Percentiles rank a stretch among this genome's conserved stretches.
Evolutionary conservation across 192 early-diverging fungal species (phyloP).

Genomic region (Backusella circina): DNA sequence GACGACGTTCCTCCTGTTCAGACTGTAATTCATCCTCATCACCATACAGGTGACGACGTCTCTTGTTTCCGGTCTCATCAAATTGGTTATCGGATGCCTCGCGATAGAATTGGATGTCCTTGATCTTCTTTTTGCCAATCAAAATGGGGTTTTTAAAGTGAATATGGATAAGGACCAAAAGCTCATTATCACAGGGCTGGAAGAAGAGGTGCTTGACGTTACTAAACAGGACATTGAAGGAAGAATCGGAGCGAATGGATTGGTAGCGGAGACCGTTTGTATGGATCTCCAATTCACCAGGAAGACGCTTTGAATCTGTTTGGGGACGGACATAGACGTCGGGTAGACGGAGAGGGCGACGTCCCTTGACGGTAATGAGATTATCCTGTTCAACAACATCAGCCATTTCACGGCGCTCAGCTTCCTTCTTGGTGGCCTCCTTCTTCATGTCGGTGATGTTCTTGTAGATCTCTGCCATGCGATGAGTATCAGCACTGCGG

Average conservation of each 20-base stretch:
- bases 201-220: conserved; percentile 98
- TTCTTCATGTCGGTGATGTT: conserved; percentile 92
- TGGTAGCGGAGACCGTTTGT: conserved; percentile 92
- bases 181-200: conserved; percentile 96
- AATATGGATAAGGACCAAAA: conserved; percentile 92
- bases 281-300: conserved; percentile 97
- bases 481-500: conserved; percentile 77
- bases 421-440: conserved; percentile 87
- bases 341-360: conserved; percentile 71
- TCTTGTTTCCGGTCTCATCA: conserved; percentile 96
- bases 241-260: conserved; percentile 71
- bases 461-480: conserved; percentile 82
- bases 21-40: conserved; percentile 98
- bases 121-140: conserved; percentile 97
- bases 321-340: conserved; percentile 94
- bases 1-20: conserved; percentile 92
- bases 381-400: conserved; percentile 95
- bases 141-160: conserved; percentile 97
- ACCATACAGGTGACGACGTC: conserved; percentile 83
- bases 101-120: conserved; percentile 98
- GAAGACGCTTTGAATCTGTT: conserved; percentile 84
- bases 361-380: conserved; percentile 72
- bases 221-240: conserved; percentile 92
- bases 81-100: conserved; percentile 92
- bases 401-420: conserved; percentile 92